A percentile compares a stretch with the other conserved stretches of the same genome.
Evolutionary conservation across 2,329 filamentous ascomycete genomes (phyloP).

Genomic region (Cryoendolithus antarcticus): DNA sequence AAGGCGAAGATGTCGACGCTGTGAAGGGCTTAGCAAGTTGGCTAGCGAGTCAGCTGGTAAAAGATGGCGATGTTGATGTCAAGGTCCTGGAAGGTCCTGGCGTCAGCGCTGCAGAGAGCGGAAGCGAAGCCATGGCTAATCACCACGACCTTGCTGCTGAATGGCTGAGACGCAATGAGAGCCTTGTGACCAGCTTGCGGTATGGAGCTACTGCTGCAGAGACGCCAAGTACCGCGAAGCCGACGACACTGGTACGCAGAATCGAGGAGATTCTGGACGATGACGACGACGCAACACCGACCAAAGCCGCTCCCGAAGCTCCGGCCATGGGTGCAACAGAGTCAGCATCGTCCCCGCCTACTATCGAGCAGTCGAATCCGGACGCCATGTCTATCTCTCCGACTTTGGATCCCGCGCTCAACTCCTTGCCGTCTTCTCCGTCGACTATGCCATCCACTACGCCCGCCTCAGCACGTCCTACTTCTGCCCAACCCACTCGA

Average conservation of each 20-base stretch:
- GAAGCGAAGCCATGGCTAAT: slow-evolving; percentile 26
- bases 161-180: slow-evolving; percentile 70
- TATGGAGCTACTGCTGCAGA: background rate
- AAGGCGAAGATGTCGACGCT: slow-evolving; percentile 56
- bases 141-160: slow-evolving; percentile 49
- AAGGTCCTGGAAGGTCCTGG: slow-evolving; percentile 38
- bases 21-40: slow-evolving; percentile 54
- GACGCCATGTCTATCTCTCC: no score
- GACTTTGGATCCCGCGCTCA: no score
- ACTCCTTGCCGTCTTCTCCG: no score
- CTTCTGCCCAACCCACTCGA: slow-evolving; percentile 13
- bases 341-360: no score
- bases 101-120: slow-evolving; percentile 24
- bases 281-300: slow-evolving; percentile 6
- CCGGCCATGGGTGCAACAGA: no score
- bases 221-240: no score
- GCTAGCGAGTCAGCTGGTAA: slow-evolving; percentile 42
- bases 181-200: slow-evolving; percentile 37
- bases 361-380: no score
- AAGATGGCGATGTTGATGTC: slow-evolving; percentile 40
- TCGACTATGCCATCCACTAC: slow-evolving; percentile 38
- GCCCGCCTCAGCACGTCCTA: slow-evolving; percentile 48
- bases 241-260: slow-evolving; percentile 2
- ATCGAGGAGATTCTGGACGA: slow-evolving; percentile 18
- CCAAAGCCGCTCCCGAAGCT: background rate